Conservation (phyloP, 2,329 filamentous ascomycete genomes). For the Monosporascus sp. region DNA sequence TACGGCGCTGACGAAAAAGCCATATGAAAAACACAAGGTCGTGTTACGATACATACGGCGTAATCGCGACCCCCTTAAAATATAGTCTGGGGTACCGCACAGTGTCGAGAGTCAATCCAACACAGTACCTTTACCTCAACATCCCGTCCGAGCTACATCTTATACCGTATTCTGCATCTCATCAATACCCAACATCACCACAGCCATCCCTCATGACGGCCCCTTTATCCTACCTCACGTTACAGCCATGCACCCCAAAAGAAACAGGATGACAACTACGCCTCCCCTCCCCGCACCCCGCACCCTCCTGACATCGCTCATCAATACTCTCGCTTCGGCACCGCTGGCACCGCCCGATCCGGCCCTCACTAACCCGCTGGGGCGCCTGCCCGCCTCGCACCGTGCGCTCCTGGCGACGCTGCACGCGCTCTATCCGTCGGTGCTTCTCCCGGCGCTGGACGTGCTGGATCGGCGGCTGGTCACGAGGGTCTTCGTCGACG, state of each 20-base stretch:
- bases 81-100: too few relatives aligned
- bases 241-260: not conserved
- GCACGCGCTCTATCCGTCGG: constrained; percentile 77
- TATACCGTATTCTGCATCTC: too few relatives aligned
- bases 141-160: too few relatives aligned
- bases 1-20: too few relatives aligned
- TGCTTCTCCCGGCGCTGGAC: constrained; percentile 80
- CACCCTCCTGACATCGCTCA: constrained; percentile 44
- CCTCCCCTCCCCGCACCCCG: constrained; percentile 34
- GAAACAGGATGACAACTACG: not conserved
- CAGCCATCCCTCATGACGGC: too few relatives aligned
- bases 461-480: constrained; percentile 76
- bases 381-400: constrained; percentile 31
- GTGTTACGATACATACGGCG: too few relatives aligned
- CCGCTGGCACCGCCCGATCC: not conserved
- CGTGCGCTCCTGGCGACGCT: constrained; percentile 66
- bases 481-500: constrained; percentile 41
- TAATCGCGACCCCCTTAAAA: too few relatives aligned
- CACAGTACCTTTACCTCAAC: too few relatives aligned
- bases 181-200: too few relatives aligned
- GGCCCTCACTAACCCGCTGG: constrained; percentile 28
- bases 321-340: constrained; percentile 34
- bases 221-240: too few relatives aligned
- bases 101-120: too few relatives aligned
- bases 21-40: too few relatives aligned